Percentiles rank a stretch among this genome's conserved stretches.
Evolutionary conservation across 2,329 filamentous ascomycete species (phyloP).

Genomic region (Hypoxylon sp.): DNA sequence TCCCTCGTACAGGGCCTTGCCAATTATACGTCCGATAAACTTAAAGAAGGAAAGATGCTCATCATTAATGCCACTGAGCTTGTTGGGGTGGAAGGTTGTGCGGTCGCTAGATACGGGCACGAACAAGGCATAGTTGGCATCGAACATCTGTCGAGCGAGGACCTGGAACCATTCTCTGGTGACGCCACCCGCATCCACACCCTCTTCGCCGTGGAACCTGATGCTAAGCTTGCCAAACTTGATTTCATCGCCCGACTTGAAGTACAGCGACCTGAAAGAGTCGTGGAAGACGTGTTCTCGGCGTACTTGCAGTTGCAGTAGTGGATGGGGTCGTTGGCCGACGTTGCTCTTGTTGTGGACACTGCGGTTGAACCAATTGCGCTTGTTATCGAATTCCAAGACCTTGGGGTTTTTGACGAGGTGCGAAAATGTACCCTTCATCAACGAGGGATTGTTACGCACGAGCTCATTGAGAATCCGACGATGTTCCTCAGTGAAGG

Average conservation of each 20-base stretch:
- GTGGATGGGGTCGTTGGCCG: constrained; percentile 66
- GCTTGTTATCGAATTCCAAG: constrained; percentile 98
- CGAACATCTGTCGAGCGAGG: constrained; percentile 97
- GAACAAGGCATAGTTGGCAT: constrained; percentile 96
- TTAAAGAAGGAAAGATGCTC: constrained; percentile 99
- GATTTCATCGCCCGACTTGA: constrained; percentile 96
- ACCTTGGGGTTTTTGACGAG: constrained; percentile 99
- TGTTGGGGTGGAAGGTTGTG: constrained; percentile 98
- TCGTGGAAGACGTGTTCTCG: constrained; percentile 97
- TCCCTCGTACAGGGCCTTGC: constrained; percentile 96
- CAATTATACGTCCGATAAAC: constrained; percentile 97
- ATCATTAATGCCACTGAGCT: constrained; percentile 89
- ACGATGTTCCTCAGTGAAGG: constrained; percentile 95
- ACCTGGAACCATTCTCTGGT: constrained; percentile 99
- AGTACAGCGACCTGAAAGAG: constrained; percentile 97
- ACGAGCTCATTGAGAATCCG: constrained; percentile 98
- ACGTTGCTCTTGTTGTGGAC: constrained; percentile 80
- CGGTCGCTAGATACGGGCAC: constrained; percentile 96
- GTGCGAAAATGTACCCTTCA: constrained; percentile 97
- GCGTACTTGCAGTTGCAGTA: constrained; percentile 86
- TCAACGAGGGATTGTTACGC: constrained; percentile 94
- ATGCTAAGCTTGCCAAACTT: constrained; percentile 99
- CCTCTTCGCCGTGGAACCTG: constrained; percentile 95
- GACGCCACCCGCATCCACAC: constrained; percentile 96
- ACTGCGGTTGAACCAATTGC: constrained; percentile 96